Conservation (phyloP, 2,329 filamentous ascomycete genomes). For the Teratosphaeria zuluensis region DNA sequence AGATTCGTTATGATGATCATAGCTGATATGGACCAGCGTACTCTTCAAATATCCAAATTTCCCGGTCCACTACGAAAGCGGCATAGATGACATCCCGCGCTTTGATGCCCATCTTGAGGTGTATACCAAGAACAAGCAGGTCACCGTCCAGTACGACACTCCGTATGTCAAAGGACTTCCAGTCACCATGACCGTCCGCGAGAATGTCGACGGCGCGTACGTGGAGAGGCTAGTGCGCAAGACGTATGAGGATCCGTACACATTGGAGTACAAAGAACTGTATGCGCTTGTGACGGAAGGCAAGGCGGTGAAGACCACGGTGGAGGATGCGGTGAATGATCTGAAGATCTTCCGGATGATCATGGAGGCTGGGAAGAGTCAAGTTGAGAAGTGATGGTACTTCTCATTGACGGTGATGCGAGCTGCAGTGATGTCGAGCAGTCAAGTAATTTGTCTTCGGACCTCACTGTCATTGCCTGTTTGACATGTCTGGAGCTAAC, state of each 20-base stretch:
- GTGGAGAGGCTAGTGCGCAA: slow-evolving; percentile 25
- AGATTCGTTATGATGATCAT: background rate
- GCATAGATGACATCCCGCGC: slow-evolving; percentile 42
- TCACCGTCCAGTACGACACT: slow-evolving; percentile 47
- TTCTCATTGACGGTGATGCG: background rate
- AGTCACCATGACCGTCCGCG: slow-evolving; percentile 39
- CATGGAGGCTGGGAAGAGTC: slow-evolving; percentile 5
- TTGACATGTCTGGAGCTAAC: background rate
- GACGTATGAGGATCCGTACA: slow-evolving; percentile 41
- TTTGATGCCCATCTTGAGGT: slow-evolving; percentile 47
- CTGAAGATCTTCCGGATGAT: slow-evolving; percentile 26
- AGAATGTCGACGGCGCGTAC: slow-evolving; percentile 30
- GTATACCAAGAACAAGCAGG: slow-evolving; percentile 45
- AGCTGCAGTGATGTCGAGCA: background rate
- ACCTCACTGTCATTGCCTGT: background rate
- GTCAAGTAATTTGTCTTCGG: background rate
- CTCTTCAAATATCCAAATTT: slow-evolving; percentile 39
- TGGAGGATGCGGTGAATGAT: slow-evolving; percentile 34
- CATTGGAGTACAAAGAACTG: slow-evolving; percentile 33
- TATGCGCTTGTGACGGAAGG: slow-evolving; percentile 30
- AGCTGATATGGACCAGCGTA: slow-evolving; percentile 8
- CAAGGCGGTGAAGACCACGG: slow-evolving; percentile 33
- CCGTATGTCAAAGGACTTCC: slow-evolving; percentile 49
- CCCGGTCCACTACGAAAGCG: slow-evolving; percentile 48
- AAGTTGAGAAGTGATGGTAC: background rate